Conservation (phyloP, 495 filamentous ascomycete genomes). For the Cudoniella acicularis region DNA sequence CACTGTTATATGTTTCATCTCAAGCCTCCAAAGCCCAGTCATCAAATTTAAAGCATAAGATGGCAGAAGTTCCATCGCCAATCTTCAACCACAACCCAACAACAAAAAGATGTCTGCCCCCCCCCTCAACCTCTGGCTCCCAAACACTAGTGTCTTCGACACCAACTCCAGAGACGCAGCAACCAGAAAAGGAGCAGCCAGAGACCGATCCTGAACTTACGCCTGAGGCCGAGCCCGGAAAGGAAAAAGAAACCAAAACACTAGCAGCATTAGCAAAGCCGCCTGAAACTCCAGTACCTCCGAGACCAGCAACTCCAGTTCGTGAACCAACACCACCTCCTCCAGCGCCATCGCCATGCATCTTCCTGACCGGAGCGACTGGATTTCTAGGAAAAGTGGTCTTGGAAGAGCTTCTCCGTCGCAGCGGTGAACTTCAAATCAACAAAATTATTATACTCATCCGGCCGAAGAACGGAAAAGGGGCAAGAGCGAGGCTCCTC, state of each 20-base stretch:
- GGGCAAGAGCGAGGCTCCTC: not conserved
- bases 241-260: too few relatives aligned
- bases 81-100: not conserved
- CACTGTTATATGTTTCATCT: too few relatives aligned
- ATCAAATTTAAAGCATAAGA: not conserved
- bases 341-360: not conserved
- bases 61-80: not conserved
- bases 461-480: not conserved
- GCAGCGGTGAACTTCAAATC: not conserved
- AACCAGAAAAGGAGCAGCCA: not conserved
- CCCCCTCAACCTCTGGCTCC: not conserved
- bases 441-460: conserved; percentile 2
- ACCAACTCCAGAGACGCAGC: not conserved
- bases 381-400: conserved; percentile 17
- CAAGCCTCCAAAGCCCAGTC: not conserved
- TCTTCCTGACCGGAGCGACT: conserved; percentile 11
- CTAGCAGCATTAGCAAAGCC: too few relatives aligned
- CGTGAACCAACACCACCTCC: not conserved
- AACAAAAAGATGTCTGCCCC: not conserved
- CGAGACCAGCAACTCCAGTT: not conserved
- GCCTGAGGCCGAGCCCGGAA: too few relatives aligned
- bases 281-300: not conserved
- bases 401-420: conserved; percentile 10
- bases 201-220: not conserved
- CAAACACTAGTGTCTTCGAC: not conserved